Conservation (phyloP, 345 rosid genomes). For the Streptanthus diversifolius region DNA sequence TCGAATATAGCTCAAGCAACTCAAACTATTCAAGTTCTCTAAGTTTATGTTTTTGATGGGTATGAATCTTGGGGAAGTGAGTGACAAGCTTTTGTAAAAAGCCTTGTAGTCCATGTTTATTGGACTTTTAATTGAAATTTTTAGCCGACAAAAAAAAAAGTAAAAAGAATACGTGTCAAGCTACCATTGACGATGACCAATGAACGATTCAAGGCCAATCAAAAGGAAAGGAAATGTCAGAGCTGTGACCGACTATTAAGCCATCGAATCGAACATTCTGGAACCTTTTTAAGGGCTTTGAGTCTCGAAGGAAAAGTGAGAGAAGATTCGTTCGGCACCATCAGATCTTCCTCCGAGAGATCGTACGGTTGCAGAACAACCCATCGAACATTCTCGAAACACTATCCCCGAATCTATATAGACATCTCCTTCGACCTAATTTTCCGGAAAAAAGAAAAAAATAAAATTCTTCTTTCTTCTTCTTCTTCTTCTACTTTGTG, state of each 20-base stretch:
- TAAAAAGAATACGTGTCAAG: neutral
- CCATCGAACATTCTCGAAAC: conserved; percentile 25
- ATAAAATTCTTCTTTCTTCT: too few species aligned
- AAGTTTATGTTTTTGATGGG: too few species aligned
- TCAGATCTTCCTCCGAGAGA: conserved; percentile 4
- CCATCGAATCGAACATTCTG: conserved; percentile 6
- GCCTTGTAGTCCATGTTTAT: too few species aligned
- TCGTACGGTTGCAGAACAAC: neutral
- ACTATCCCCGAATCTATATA: conserved; percentile 2
- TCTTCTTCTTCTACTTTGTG: neutral
- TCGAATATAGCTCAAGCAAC: neutral
- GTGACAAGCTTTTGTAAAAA: too few species aligned
- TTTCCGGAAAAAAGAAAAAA: neutral
- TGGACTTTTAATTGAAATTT: too few species aligned
- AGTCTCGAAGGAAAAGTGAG: neutral
- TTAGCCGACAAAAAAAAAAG: too few species aligned
- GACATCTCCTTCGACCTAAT: neutral
- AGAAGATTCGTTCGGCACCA: neutral
- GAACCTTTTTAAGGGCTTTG: neutral
- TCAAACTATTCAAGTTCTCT: too few species aligned
- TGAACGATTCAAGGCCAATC: neutral
- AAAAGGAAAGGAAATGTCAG: neutral
- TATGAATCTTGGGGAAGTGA: too few species aligned
- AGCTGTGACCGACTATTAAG: conserved; percentile 2
- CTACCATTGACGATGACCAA: neutral